Percentiles rank a stretch among this genome's conserved stretches.
Evolutionary conservation across 306 rosid species (phyloP).

Genomic region (Malus sylvestris): DNA sequence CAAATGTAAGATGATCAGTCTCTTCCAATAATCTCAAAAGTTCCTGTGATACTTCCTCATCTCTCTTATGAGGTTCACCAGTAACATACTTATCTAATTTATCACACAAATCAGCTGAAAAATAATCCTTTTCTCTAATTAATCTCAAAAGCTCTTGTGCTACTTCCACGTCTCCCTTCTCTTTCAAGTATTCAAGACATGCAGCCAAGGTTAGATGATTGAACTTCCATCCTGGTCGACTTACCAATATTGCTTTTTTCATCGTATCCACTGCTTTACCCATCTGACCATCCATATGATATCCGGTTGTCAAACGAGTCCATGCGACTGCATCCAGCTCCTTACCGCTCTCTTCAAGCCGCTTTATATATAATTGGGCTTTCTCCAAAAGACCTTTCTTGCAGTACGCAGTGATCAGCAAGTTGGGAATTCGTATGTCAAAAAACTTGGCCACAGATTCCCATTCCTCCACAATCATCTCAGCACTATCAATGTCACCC

Average conservation of each 20-base stretch:
- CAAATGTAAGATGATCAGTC: neutral
- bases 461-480: conserved; percentile 59
- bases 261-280: conserved; percentile 49
- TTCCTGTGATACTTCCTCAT: neutral
- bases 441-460: conserved; percentile 31
- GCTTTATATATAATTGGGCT: conserved; percentile 39
- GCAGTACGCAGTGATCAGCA: conserved; percentile 54
- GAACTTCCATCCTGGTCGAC: conserved; percentile 27
- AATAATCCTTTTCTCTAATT: conserved; percentile 16
- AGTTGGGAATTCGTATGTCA: conserved; percentile 44
- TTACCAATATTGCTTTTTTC: conserved; percentile 33
- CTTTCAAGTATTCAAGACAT: conserved; percentile 55
- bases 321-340: conserved; percentile 35
- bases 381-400: conserved; percentile 41
- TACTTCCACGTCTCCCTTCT: conserved; percentile 35
- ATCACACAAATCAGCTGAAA: conserved; percentile 18
- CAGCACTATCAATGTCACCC: conserved; percentile 56
- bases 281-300: conserved; percentile 33
- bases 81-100: conserved; percentile 29
- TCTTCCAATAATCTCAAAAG: neutral
- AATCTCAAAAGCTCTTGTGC: conserved; percentile 39
- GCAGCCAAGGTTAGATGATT: conserved; percentile 19
- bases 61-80: conserved; percentile 10
- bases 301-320: conserved; percentile 42
- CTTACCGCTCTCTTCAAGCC: conserved; percentile 45